These are phyloP conservation scores for Colletotrichum magnum DNA, from an alignment of 2,329 filamentous ascomycete genomes.

Conservation along the genomic window DNA sequence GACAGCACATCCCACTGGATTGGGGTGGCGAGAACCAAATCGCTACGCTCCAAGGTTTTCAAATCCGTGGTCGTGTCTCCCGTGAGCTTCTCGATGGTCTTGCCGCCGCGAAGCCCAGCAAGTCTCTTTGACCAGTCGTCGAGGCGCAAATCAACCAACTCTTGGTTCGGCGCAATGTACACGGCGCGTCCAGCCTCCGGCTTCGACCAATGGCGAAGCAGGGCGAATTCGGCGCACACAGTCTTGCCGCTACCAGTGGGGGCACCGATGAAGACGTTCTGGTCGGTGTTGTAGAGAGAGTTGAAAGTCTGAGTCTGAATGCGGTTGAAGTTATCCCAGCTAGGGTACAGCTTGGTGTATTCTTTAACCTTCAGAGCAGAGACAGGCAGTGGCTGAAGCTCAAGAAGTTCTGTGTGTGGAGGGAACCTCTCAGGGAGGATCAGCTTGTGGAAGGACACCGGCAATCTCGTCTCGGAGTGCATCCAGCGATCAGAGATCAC, in stretches of 20 bases:
- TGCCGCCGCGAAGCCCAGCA: slow-evolving; percentile 80
- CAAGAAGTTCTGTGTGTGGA: slow-evolving; percentile 90
- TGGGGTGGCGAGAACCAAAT: slow-evolving; percentile 93
- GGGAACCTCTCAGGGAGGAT: slow-evolving; percentile 96
- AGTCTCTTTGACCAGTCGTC: slow-evolving; percentile 90
- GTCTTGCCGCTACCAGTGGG: slow-evolving; percentile 97
- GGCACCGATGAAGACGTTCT: slow-evolving; percentile 94
- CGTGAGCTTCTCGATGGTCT: slow-evolving; percentile 91
- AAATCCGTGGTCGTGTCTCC: slow-evolving; percentile 94
- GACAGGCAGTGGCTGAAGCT: slow-evolving; percentile 91
- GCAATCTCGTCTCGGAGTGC: slow-evolving; percentile 94
- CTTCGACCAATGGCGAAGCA: slow-evolving; percentile 89
- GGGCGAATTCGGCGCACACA: slow-evolving; percentile 93
- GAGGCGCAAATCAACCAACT: slow-evolving; percentile 85
- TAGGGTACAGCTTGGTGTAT: slow-evolving; percentile 84
- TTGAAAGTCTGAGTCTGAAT: slow-evolving; percentile 98
- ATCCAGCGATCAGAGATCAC: slow-evolving; percentile 97
- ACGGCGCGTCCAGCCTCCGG: slow-evolving; percentile 81
- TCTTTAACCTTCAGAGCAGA: slow-evolving; percentile 90
- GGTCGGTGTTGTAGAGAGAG: slow-evolving; percentile 88
- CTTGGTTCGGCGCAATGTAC: slow-evolving; percentile 95
- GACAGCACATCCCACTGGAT: slow-evolving; percentile 97
- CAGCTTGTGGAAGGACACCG: slow-evolving; percentile 95
- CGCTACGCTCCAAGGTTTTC: slow-evolving; percentile 87
- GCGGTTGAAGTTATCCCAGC: slow-evolving; percentile 93